Evolutionary conservation across 805 yeast species (phyloP).

Genomic region (Cyberlindnera veronae): DNA sequence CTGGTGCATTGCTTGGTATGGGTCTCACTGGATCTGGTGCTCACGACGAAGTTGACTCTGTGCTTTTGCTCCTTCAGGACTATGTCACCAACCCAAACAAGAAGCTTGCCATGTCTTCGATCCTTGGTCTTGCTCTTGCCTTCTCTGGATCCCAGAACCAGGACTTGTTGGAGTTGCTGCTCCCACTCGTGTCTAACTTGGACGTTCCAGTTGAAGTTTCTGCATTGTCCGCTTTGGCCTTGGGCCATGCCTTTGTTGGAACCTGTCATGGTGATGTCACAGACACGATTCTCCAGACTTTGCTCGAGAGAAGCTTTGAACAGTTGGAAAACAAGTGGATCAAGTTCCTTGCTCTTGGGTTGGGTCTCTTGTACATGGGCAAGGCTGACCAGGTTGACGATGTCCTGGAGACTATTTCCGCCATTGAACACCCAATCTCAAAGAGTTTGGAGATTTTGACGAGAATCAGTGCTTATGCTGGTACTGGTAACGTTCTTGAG

Average conservation of each 20-base stretch:
- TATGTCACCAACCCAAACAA: conserved; percentile 64
- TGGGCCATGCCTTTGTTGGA: conserved; percentile 94
- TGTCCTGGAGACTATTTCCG: conserved; percentile 88
- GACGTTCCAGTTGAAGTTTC: conserved; percentile 73
- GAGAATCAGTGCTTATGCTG: conserved; percentile 92
- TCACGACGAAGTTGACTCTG: conserved; percentile 94
- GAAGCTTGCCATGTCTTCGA: conserved; percentile 72
- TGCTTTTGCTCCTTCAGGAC: conserved; percentile 80
- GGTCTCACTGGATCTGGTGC: conserved; percentile 91
- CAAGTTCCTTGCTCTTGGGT: conserved; percentile 84
- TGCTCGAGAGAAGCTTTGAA: conserved; percentile 75
- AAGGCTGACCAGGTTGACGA: conserved; percentile 93
- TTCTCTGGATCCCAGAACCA: conserved; percentile 92
- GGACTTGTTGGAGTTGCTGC: conserved; percentile 69
- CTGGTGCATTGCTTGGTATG: conserved; percentile 95
- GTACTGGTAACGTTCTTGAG: conserved; percentile 95
- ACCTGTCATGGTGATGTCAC: conserved; percentile 94
- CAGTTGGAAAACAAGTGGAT: conserved; percentile 86
- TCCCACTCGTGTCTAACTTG: conserved; percentile 80
- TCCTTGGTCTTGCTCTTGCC: conserved; percentile 89
- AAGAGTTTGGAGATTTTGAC: conserved; percentile 86
- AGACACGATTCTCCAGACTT: conserved; percentile 84
- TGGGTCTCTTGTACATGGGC: conserved; percentile 89
- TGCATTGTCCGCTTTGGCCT: conserved; percentile 82
- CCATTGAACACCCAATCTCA: conserved; percentile 92